Percentiles rank a stretch among this genome's conserved stretches.
Conservation (phyloP, 768 basidiomycete genomes). For the Boletus rufocinnamomeus region DNA sequence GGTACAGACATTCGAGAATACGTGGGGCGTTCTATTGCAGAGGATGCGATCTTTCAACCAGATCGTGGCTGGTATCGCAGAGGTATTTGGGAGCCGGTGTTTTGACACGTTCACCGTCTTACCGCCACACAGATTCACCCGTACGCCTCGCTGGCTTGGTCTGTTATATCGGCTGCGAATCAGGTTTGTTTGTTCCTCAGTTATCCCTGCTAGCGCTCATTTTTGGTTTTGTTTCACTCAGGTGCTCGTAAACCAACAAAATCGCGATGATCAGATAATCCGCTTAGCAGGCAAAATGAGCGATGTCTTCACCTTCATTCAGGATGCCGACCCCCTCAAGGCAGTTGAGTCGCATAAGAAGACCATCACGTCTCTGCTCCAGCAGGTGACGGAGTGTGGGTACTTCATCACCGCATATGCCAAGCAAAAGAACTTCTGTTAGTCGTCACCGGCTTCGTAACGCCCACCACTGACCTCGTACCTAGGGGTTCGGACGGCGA, state of each 20-base stretch:
- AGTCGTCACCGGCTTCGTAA: neutral
- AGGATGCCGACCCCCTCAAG: neutral
- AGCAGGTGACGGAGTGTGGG: slow-evolving; percentile 13
- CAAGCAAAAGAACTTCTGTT: neutral
- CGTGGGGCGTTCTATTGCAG: slow-evolving; percentile 1
- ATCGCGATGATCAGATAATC: slow-evolving; percentile 2
- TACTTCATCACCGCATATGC: slow-evolving; percentile 10
- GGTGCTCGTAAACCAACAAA: neutral
- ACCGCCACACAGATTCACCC: neutral
- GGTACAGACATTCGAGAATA: neutral
- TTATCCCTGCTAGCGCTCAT: neutral
- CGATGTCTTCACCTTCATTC: neutral
- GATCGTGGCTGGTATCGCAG: neutral
- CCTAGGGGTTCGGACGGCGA: neutral
- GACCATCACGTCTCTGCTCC: neutral
- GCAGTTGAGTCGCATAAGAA: neutral
- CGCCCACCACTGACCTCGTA: neutral
- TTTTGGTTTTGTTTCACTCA: neutral
- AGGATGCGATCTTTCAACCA: neutral
- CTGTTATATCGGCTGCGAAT: too few species aligned
- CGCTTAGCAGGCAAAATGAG: slow-evolving; percentile 2
- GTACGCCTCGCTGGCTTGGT: too few species aligned
- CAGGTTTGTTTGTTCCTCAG: neutral
- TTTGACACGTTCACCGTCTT: neutral
- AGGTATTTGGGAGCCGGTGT: neutral